phyloP scores from a whole-genome alignment of 192 early-diverging fungal species.

The Phlyctochytrium planicorne region DNA sequence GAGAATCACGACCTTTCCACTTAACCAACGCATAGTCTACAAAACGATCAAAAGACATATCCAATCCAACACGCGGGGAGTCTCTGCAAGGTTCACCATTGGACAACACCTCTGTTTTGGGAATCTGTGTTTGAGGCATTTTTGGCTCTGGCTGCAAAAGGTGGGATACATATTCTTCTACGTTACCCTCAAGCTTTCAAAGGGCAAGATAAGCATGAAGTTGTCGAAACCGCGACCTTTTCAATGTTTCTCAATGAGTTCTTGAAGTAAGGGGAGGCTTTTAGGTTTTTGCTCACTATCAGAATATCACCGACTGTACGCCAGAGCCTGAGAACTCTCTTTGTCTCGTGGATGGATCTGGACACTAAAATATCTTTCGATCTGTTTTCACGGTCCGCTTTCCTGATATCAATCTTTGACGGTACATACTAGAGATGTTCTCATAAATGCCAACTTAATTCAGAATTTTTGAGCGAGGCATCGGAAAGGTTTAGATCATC shows the following conservation, averaged over 20 bases:
- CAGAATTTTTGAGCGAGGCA: no score
- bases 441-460: no score
- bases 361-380: conserved; percentile 20
- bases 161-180: neutral
- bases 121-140: conserved; percentile 3
- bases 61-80: conserved; percentile 16
- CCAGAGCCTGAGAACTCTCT: neutral
- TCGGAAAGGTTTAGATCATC: neutral
- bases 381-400: conserved; percentile 11
- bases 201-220: neutral
- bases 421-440: no score
- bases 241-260: conserved; percentile 11
- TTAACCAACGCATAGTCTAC: neutral
- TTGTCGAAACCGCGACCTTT: conserved; percentile 1
- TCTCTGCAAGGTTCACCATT: neutral
- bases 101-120: conserved; percentile 11
- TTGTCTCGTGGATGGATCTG: conserved; percentile 17
- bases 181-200: neutral
- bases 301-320: neutral
- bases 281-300: no score
- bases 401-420: conserved; percentile 16
- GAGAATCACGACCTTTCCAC: neutral
- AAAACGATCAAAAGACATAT: conserved; percentile 2
- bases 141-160: conserved; percentile 11
- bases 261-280: conserved; percentile 2